Base-by-base conservation (phyloP, 345 rosid species). In the thale cress (Arabidopsis thaliana) region DNA sequence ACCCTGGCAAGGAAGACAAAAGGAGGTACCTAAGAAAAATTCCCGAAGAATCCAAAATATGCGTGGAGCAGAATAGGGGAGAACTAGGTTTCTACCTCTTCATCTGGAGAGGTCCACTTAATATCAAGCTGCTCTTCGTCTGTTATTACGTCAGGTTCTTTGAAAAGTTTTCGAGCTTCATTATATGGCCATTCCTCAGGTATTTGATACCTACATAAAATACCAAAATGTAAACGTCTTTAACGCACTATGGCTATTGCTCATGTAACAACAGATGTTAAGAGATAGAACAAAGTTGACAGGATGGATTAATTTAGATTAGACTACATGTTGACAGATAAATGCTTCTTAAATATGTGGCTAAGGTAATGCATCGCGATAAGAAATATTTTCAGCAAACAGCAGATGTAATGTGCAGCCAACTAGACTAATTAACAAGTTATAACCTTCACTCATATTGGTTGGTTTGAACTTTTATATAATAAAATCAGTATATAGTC, bases 121-220 rank as follows among this genome's bases (percentile, higher is more conserved):
- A 95, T 62, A 68, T 92, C 97, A 60, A 82, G 83, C 76, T 90
- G 86, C 71, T 88, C 91, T 63, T 79, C 88, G 34, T 84, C 85
- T 4, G 78, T 75, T 79, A 83, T 62, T 49, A 92, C 94, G 74
- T 78, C 66, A 34, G 98, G 99, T 70, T 95, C 96, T 75, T 89
- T 90, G 50, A 95, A 95, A 66, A 95, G 90, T 59, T 24, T 57
- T 2, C 89, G 86, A 62, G 97, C 99, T 84, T 87, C 93, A 74
- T 83, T 81, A 82, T 90, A 92, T 45, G 97, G 97, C 97, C 97
- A 95, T 59, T 84, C 87, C 64, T 85, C 97, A 2, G 97, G 90
- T 83, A 95, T 84, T 69, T 83, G 89, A 73, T 95, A 92, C 84
- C 97, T 95, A 76, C 45, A 23, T 45, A 44, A 30, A 2, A 55